Base-by-base conservation (phyloP, 148 eudicot species). In the Chenopodium quinoa region DNA sequence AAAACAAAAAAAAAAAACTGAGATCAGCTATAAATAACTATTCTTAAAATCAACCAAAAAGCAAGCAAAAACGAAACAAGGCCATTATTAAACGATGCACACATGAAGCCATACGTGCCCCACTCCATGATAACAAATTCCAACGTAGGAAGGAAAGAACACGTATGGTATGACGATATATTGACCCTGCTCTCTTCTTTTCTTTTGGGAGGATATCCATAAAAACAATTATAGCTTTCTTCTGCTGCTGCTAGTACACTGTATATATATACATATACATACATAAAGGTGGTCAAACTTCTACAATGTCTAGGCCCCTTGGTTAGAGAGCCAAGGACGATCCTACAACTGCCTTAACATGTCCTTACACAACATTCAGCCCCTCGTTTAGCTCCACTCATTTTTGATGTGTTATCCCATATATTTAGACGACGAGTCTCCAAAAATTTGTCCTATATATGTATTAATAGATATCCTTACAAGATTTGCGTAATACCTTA, bases 291-390 rank as follows among this genome's bases (percentile, higher is more conserved):
- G 64, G 83, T 80, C 83, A 80, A 80, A 80, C 20, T 9, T n/a
- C 23, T 17, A 73, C 77, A 23, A 78, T 23, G 74, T 48, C 64
- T 64, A 72, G 25, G 29, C 9, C 71, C 83, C 17, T 80, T 48
- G 83, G 40, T 64, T 60, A 80, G 78, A 20, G 83, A 73, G 83
- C 83, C 72, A 80, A 25, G 74, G 68, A 79, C 54, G 67, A 71
- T 20, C n/a, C 68, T 34, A 70, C 23, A 79, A 71, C 16, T 50
- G 47, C 74, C 31, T 32, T 9, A 12, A 56, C 54, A 71, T 68
- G 72, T 32, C 72, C 72, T 31, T 32, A 31, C 72, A 68, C 44
- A 68, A 68, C 17, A n/a, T 32, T 69, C 65, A 54, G 66, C 44
- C 44, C 72, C 46, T 68, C 46, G 13, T 3, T 11, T 66, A 56